phyloP scores from a whole-genome alignment of 345 rosid genomes.

The Limnanthes douglasii region DNA sequence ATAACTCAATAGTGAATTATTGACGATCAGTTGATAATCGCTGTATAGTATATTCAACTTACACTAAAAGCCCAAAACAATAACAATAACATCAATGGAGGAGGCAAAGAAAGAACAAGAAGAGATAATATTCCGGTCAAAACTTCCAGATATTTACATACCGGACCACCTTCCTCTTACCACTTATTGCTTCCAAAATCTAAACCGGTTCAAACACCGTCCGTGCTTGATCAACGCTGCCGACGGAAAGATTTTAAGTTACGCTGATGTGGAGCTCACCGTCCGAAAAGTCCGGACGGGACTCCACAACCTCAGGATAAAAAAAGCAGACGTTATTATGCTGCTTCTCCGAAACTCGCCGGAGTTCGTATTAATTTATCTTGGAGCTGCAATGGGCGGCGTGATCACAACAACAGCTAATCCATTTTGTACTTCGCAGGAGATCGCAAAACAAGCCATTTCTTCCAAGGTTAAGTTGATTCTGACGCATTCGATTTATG shows the following conservation, averaged over 20 bases:
- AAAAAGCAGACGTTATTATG: slow-evolving; percentile 42
- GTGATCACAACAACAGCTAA: slow-evolving; percentile 42
- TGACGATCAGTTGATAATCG: no score
- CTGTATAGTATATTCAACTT: no score
- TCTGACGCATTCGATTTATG: slow-evolving; percentile 24
- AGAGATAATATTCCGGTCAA: slow-evolving; percentile 41
- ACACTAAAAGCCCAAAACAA: no score
- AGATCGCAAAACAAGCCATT: slow-evolving; percentile 33
- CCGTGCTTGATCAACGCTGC: slow-evolving; percentile 50
- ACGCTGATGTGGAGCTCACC: slow-evolving; percentile 35
- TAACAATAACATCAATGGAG: no score
- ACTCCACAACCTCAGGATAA: slow-evolving; percentile 25
- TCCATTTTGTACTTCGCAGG: slow-evolving; percentile 43
- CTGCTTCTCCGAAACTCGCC: slow-evolving; percentile 37
- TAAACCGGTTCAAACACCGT: slow-evolving; percentile 16
- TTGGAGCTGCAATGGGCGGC: slow-evolving; percentile 41
- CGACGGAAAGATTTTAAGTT: slow-evolving; percentile 30
- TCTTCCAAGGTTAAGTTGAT: slow-evolving; percentile 31
- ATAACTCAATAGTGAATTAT: no score
- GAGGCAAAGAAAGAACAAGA: slow-evolving; percentile 3
- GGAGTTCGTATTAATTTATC: slow-evolving; percentile 38
- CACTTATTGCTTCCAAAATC: slow-evolving; percentile 33
- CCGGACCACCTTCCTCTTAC: slow-evolving; percentile 49
- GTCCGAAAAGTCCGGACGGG: slow-evolving; percentile 36
- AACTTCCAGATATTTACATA: slow-evolving; percentile 51